Conservation (phyloP, 2,329 filamentous ascomycete species). For the Stagonosporopsis rhizophila region DNA sequence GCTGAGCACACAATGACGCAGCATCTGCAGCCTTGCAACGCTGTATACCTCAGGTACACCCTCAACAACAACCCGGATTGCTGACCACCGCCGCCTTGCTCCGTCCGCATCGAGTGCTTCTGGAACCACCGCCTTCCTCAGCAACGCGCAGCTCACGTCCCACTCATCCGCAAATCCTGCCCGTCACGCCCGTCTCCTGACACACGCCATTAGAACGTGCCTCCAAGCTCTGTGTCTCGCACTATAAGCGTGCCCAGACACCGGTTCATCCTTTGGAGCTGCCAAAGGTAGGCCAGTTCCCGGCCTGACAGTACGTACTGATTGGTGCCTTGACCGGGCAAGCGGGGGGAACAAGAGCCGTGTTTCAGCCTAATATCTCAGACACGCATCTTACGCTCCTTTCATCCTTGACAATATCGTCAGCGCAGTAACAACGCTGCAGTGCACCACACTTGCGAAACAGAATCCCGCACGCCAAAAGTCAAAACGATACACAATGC, state of each 20-base stretch:
- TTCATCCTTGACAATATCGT: conserved; percentile 22
- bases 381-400: conserved; percentile 25
- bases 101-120: background rate
- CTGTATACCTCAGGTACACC: background rate
- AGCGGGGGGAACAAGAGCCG: conserved; percentile 1
- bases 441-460: conserved; percentile 3
- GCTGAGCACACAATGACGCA: background rate
- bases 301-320: no score
- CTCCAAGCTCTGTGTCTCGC: background rate
- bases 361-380: conserved; percentile 38
- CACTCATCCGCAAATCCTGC: background rate
- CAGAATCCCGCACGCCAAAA: background rate
- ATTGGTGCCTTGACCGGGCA: background rate
- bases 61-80: background rate
- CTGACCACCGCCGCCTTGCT: background rate
- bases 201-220: background rate
- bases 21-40: background rate
- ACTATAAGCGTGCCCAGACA: no score
- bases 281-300: no score
- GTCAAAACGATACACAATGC: no score
- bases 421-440: background rate
- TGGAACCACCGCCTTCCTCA: background rate
- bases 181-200: background rate
- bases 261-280: no score
- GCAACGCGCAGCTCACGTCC: background rate